Evolutionary conservation across 2,329 filamentous ascomycete genomes (phyloP).

Genomic region (Curvularia sp.): DNA sequence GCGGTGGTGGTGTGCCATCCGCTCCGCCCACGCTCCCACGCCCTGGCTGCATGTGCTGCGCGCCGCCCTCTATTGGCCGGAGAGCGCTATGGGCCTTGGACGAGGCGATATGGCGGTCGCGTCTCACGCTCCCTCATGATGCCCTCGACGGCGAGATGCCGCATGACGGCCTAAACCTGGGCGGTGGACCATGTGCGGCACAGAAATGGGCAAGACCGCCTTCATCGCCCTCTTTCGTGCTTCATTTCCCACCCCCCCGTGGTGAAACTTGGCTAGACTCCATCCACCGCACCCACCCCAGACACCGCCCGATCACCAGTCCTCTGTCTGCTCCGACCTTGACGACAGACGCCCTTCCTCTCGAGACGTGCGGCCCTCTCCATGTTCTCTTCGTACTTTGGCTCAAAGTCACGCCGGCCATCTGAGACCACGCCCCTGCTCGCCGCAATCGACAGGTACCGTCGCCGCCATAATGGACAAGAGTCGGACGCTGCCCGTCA

Average conservation of each 20-base stretch:
- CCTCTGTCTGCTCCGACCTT: constrained; percentile 18
- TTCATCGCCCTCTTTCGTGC: constrained; percentile 19
- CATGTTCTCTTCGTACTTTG: constrained; percentile 52
- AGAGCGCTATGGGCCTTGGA: background rate
- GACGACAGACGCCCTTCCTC: constrained; percentile 18
- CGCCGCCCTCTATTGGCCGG: constrained; percentile 13
- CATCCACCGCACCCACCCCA: constrained; percentile 4
- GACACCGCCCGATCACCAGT: constrained; percentile 7
- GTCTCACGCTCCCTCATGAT: constrained; percentile 16
- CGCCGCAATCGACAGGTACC: constrained; percentile 41
- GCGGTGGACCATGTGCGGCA: constrained; percentile 19
- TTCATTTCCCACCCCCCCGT: constrained; percentile 20
- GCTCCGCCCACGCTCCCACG: constrained; percentile 18
- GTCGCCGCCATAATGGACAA: constrained; percentile 35
- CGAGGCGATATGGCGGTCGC: constrained; percentile 18
- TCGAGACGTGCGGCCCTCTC: constrained; percentile 27
- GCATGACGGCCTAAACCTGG: constrained; percentile 19
- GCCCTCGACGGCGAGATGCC: constrained; percentile 14
- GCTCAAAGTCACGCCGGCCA: constrained; percentile 38
- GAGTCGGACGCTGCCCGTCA: constrained; percentile 33
- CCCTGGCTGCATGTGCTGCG: constrained; percentile 17
- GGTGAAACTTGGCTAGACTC: constrained; percentile 18
- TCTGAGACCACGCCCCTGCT: constrained; percentile 50
- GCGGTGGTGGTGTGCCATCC: constrained; percentile 1
- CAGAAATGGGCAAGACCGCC: constrained; percentile 19